phyloP scores from a whole-genome alignment of 305 asterid genomes.

The Fraxinus albicans region DNA sequence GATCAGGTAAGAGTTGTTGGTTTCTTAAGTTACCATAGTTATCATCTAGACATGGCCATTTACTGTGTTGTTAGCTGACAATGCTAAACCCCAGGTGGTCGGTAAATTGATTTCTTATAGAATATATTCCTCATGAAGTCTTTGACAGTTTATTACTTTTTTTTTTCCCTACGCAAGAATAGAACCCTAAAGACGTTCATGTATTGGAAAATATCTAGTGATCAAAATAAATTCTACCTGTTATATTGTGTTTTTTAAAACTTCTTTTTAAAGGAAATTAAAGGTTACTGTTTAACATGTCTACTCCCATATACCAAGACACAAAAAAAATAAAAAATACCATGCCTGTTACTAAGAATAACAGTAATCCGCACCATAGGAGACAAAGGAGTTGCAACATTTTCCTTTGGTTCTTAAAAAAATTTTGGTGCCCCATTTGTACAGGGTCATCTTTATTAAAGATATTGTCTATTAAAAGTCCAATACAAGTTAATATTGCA shows the following conservation, averaged over 20 bases:
- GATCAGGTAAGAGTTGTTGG: slow-evolving; percentile 48
- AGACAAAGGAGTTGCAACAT: not conserved
- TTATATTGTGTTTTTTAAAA: not conserved
- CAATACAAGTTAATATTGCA: not conserved
- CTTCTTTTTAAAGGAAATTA: not conserved
- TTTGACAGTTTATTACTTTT: not conserved
- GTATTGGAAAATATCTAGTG: not conserved
- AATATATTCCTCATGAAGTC: not conserved
- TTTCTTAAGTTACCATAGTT: not conserved
- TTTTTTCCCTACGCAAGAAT: not conserved
- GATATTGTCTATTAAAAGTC: not conserved
- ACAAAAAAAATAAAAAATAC: not conserved
- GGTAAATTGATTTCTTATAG: not conserved
- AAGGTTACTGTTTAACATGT: not conserved
- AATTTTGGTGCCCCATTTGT: not conserved
- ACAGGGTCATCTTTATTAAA: not conserved
- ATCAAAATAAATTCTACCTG: not conserved
- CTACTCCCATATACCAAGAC: not conserved
- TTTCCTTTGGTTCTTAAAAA: not conserved
- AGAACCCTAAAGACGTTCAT: not conserved
- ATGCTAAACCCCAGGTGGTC: not conserved
- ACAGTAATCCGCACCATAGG: not conserved
- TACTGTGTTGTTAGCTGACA: not conserved
- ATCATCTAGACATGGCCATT: not conserved
- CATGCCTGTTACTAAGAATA: not conserved